Evolutionary conservation across 148 eudicot genomes (phyloP).

Genomic region (Dianthus caryophyllus): DNA sequence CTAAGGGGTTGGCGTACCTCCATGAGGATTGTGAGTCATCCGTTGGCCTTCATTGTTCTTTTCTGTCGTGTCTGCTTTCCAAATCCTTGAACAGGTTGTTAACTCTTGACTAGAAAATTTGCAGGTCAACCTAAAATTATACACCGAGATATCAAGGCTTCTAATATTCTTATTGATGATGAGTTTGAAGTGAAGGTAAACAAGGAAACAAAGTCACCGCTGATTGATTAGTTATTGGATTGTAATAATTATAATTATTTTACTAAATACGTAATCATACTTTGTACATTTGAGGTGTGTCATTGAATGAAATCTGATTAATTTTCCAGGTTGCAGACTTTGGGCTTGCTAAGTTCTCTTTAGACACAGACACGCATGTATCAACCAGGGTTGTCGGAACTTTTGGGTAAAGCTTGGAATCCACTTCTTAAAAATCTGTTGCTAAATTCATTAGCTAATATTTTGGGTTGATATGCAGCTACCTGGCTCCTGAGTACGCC

Average conservation of each 20-base stretch:
- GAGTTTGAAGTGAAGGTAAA: constrained; percentile 72
- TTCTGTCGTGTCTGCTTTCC: not conserved
- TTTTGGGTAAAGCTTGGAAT: constrained; percentile 49
- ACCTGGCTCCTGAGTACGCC: constrained; percentile 78
- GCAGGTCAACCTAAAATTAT: constrained; percentile 81
- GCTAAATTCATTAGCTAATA: constrained; percentile 11
- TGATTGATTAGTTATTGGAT: not conserved
- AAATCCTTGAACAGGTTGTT: constrained; percentile 5
- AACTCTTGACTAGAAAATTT: constrained; percentile 16
- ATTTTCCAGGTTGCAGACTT: constrained; percentile 69
- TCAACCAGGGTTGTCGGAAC: constrained; percentile 92
- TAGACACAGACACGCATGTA: constrained; percentile 71
- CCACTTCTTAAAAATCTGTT: not conserved
- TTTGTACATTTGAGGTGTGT: not conserved
- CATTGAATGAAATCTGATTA: not conserved
- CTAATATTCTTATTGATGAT: constrained; percentile 72
- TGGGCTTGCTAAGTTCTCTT: constrained; percentile 67
- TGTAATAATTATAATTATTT: too few species aligned
- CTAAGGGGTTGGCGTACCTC: constrained; percentile 71
- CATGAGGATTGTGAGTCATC: constrained; percentile 69
- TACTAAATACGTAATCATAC: too few species aligned
- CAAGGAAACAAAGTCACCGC: not conserved
- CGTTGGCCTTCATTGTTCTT: not conserved
- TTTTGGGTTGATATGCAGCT: constrained; percentile 42
- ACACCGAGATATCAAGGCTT: constrained; percentile 81